These are phyloP conservation scores for Neotropicomus parvogracilis DNA, from an alignment of 1,284 basidiomycete genomes.

Conservation along the genomic window DNA sequence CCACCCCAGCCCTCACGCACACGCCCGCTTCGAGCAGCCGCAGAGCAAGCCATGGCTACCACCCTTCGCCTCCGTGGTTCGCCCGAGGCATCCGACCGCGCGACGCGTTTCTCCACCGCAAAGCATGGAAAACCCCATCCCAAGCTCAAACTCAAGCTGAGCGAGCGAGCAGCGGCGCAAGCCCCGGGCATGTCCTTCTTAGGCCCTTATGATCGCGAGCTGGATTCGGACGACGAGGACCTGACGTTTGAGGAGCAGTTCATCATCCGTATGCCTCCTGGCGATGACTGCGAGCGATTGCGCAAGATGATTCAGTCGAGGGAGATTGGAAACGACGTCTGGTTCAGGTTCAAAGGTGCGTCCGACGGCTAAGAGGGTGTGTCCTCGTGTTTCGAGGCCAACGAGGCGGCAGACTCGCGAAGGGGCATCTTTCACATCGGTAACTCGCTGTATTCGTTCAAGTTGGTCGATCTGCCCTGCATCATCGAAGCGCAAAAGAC, in stretches of 20 bases:
- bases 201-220: slow-evolving; percentile 87
- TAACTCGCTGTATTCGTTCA: slow-evolving; percentile 79
- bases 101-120: slow-evolving; percentile 45
- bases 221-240: slow-evolving; percentile 94
- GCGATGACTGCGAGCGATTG: slow-evolving; percentile 75
- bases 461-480: slow-evolving; percentile 94
- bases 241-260: slow-evolving; percentile 98
- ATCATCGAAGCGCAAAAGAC: slow-evolving; percentile 97
- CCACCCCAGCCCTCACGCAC: slow-evolving; percentile 24
- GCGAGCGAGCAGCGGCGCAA: slow-evolving; percentile 72
- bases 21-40: slow-evolving; percentile 35
- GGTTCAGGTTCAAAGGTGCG: slow-evolving; percentile 97
- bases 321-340: slow-evolving; percentile 81
- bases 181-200: slow-evolving; percentile 80
- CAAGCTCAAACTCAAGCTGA: slow-evolving; percentile 80
- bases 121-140: slow-evolving; percentile 53
- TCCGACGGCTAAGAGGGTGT: not conserved
- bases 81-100: slow-evolving; percentile 40
- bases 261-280: slow-evolving; percentile 85
- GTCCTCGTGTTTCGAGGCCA: slow-evolving; percentile 2
- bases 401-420: slow-evolving; percentile 69
- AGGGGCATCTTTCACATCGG: slow-evolving; percentile 89
- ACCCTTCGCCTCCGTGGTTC: slow-evolving; percentile 43
- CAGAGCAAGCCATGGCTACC: slow-evolving; percentile 39
- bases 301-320: slow-evolving; percentile 79